A percentile compares a stretch with the other conserved stretches of the same genome.
Evolutionary conservation across 768 basidiomycete genomes (phyloP).

Genomic region (Brasilioporus rufonigricans): DNA sequence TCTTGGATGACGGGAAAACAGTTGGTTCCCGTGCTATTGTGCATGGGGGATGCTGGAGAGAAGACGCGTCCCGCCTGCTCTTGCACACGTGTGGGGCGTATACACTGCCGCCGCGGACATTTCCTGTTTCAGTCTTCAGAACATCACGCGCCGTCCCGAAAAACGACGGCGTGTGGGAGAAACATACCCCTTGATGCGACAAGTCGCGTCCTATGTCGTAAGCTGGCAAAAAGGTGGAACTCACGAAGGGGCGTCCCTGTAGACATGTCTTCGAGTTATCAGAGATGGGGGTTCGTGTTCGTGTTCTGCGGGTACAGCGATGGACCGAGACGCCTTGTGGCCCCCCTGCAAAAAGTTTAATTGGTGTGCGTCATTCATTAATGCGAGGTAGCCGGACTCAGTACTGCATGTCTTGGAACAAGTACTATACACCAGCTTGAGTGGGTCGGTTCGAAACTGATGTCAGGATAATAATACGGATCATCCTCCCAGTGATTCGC

Average conservation of each 20-base stretch:
- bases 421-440: background rate
- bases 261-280: too few relatives aligned
- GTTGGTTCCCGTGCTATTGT: background rate
- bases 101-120: slow-evolving; percentile 17
- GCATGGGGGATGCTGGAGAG: slow-evolving; percentile 15
- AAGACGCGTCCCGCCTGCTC: background rate
- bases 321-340: background rate
- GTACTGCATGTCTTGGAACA: background rate
- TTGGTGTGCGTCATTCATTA: slow-evolving; percentile 18
- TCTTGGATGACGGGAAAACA: background rate
- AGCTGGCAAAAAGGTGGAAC: background rate
- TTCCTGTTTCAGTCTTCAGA: background rate
- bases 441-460: background rate
- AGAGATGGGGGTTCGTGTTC: background rate
- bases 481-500: slow-evolving; percentile 8
- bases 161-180: slow-evolving; percentile 1
- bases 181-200: background rate
- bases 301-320: background rate
- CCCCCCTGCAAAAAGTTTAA: slow-evolving; percentile 16
- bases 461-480: slow-evolving; percentile 8
- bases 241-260: slow-evolving; percentile 1
- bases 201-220: slow-evolving; percentile 3
- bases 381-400: slow-evolving; percentile 2
- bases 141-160: background rate
- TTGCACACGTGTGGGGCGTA: background rate